Evolutionary conservation across 2,329 filamentous ascomycete species (phyloP), one percentile per base, ranked within the genome.

Genomic region (Pochonia chlamydosporia): DNA sequence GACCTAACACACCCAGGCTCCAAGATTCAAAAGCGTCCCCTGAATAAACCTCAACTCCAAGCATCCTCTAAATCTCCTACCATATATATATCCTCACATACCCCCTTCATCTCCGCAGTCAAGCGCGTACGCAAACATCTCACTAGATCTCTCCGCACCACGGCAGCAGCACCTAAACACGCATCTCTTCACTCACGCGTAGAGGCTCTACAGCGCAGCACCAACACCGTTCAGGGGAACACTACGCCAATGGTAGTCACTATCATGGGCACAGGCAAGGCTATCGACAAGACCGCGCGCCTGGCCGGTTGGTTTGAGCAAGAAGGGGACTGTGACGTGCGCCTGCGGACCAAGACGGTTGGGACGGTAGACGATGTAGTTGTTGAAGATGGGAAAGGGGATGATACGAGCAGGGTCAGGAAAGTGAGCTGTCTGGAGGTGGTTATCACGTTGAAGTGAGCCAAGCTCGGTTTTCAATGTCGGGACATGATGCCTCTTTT

Each of bases 301-400:
- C 63, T 89, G 5, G 85, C 79, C 0, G 63, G 77, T 28, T 85
- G 79, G 71, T 88, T 89, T 54, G 75, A 80, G 62, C 72, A 78
- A 46, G 75, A 84, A 62, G 69, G 63, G 11, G 79, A 81, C 51
- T 83, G 79, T 52, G 59, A 64, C 5, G 81, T 89, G 2, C 67
- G 71, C 55, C 58, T 88, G 44, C 70, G 73, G 60, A 88, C 84
- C 40, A 75, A 78, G 48, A 86, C 76, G 43, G 70, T 85, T 14
- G 72, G 72, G n/a, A 78, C 81, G 3, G 72, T 89, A 39, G 85
- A 90, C 58, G 85, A 89, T 61, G 67, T 89, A 25, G 67, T 81
- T 13, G 59, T 59, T 1, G 67, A 66, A 18, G 67, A 63, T 1
- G 70, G 63, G 1, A 66, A 64, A 1, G 60, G 52, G 7, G 67